These are phyloP conservation scores for Trebouxia sp. DNA, from an alignment of 139 green algal species.

Conservation along the genomic window DNA sequence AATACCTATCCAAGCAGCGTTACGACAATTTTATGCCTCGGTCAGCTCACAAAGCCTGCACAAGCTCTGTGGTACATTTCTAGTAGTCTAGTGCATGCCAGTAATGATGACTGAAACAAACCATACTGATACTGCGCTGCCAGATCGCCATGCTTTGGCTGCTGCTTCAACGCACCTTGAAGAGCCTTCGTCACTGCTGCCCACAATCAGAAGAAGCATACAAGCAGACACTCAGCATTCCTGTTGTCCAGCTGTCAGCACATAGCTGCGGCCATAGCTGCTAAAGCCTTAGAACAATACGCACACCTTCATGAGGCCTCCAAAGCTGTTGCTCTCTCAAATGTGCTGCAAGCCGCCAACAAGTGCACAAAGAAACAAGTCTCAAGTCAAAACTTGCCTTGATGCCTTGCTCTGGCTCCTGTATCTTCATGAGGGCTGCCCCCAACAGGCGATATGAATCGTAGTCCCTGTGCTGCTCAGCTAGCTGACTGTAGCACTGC, in stretches of 20 bases:
- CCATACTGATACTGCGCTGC: constrained; percentile 44
- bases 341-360: background rate
- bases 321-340: background rate
- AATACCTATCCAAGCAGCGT: too few species aligned
- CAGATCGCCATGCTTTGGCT: constrained; percentile 46
- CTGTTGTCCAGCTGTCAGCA: too few species aligned
- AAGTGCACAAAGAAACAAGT: too few species aligned
- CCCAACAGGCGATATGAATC: constrained; percentile 72
- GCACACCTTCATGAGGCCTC: too few species aligned
- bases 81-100: constrained; percentile 69
- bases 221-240: too few species aligned
- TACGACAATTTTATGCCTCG: too few species aligned
- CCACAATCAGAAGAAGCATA: too few species aligned
- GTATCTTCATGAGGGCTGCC: constrained; percentile 77
- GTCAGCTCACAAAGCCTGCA: too few species aligned
- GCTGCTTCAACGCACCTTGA: constrained; percentile 56
- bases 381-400: background rate
- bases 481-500: constrained; percentile 67
- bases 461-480: constrained; percentile 53
- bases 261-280: too few species aligned
- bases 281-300: background rate
- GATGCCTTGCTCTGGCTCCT: constrained; percentile 70
- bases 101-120: constrained; percentile 75
- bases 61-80: too few species aligned
- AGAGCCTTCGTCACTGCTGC: constrained; percentile 47